Conservation (phyloP, 2,329 filamentous ascomycete genomes). For the Aspergillus sp. region DNA sequence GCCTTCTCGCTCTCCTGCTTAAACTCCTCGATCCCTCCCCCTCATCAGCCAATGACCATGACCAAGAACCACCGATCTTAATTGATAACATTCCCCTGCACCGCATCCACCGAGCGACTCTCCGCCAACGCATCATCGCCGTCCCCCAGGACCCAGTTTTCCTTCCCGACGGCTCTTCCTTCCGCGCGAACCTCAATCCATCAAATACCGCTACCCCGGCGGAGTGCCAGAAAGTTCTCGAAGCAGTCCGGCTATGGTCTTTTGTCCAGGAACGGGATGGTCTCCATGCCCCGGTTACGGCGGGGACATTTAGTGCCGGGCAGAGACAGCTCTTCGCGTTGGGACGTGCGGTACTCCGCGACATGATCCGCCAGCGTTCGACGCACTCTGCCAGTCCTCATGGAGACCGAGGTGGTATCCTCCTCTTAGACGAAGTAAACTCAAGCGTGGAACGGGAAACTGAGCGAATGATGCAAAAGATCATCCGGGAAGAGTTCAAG, state of each 20-base stretch:
- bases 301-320: constrained; percentile 64
- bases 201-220: not conserved
- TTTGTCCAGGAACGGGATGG: constrained; percentile 11
- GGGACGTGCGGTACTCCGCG: constrained; percentile 60
- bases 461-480: constrained; percentile 22
- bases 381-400: too few relatives aligned
- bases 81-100: not conserved
- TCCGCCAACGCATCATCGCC: not conserved
- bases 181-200: constrained; percentile 1
- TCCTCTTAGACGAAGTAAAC: constrained; percentile 26
- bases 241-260: not conserved
- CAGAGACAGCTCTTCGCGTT: constrained; percentile 73
- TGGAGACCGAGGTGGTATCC: constrained; percentile 9
- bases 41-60: not conserved
- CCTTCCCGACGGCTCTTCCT: not conserved
- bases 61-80: not conserved
- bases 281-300: constrained; percentile 32
- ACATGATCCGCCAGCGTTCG: not conserved
- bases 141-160: not conserved
- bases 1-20: constrained; percentile 20
- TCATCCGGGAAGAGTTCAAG: constrained; percentile 26
- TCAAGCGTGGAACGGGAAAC: constrained; percentile 20
- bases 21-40: constrained; percentile 17
- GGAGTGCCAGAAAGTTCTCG: not conserved
- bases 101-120: not conserved